A percentile compares a stretch with the other conserved stretches of the same genome.
Conservation (phyloP, 306 rosid species). For the Vigna nakashimae region DNA sequence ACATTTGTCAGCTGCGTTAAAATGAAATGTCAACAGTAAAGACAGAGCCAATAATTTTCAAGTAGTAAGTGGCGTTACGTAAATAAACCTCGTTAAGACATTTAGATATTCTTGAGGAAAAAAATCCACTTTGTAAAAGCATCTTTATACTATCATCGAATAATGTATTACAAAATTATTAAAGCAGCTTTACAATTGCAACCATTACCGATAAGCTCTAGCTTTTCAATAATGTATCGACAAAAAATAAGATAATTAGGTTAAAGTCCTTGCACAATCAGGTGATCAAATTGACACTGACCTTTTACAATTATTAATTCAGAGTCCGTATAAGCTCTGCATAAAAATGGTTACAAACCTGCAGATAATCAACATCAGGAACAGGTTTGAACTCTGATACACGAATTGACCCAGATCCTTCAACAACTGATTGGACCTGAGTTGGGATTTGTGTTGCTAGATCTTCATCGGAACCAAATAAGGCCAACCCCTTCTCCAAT, state of each 20-base stretch:
- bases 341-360: conserved; percentile 61
- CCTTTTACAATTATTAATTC: not conserved
- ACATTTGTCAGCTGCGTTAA: conserved; percentile 10
- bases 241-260: not conserved
- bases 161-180: conserved; percentile 7
- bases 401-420: conserved; percentile 75
- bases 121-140: not conserved
- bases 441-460: conserved; percentile 74
- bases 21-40: conserved; percentile 1
- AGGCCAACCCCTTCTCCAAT: conserved; percentile 49
- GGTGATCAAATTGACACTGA: conserved; percentile 13
- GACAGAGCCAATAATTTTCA: not conserved
- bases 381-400: conserved; percentile 71
- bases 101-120: not conserved
- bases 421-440: conserved; percentile 82
- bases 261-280: not conserved
- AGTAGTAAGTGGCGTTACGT: not conserved
- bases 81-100: conserved; percentile 13
- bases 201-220: not conserved
- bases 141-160: not conserved
- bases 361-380: conserved; percentile 94
- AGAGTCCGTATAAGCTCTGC: not conserved
- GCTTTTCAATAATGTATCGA: not conserved
- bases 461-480: conserved; percentile 80
- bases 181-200: conserved; percentile 6